phyloP scores from a whole-genome alignment of 768 basidiomycete genomes.

The Naematelia aurantialba region DNA sequence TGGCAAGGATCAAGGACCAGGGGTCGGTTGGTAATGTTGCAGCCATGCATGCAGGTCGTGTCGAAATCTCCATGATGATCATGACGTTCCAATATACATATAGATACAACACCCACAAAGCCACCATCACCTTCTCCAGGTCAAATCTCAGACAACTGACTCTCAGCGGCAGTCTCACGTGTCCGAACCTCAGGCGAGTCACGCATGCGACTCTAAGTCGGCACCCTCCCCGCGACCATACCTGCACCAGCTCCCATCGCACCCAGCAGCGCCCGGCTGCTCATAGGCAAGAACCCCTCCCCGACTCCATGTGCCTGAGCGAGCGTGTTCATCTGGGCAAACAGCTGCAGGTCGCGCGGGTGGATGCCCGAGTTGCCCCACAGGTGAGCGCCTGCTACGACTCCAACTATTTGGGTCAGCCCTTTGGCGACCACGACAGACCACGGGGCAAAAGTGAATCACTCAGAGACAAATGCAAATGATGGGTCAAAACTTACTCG shows the following conservation, averaged over 20 bases:
- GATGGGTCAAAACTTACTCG: conserved; percentile 26
- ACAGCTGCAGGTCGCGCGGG: conserved; percentile 36
- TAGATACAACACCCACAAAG: no score
- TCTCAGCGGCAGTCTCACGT: no score
- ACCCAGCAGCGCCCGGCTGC: conserved; percentile 18
- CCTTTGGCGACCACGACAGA: not conserved
- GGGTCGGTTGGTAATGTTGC: no score
- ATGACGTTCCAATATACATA: no score
- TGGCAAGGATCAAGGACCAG: no score
- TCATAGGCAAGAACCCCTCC: conserved; percentile 36
- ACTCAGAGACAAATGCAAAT: not conserved
- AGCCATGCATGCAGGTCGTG: no score
- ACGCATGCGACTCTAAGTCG: conserved; percentile 9
- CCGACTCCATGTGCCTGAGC: conserved; percentile 33
- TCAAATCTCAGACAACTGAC: no score
- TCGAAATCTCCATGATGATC: no score
- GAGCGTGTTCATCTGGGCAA: conserved; percentile 36
- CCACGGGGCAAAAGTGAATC: not conserved
- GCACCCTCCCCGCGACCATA: conserved; percentile 31
- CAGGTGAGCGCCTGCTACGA: conserved; percentile 24
- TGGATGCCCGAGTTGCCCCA: conserved; percentile 22
- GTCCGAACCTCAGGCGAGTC: not conserved
- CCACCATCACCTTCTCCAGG: no score
- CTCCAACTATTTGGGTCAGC: conserved; percentile 33
- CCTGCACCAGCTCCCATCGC: conserved; percentile 28